Base-by-base conservation (phyloP, 164 flowering plant species). In the Cinnamomum chago region DNA sequence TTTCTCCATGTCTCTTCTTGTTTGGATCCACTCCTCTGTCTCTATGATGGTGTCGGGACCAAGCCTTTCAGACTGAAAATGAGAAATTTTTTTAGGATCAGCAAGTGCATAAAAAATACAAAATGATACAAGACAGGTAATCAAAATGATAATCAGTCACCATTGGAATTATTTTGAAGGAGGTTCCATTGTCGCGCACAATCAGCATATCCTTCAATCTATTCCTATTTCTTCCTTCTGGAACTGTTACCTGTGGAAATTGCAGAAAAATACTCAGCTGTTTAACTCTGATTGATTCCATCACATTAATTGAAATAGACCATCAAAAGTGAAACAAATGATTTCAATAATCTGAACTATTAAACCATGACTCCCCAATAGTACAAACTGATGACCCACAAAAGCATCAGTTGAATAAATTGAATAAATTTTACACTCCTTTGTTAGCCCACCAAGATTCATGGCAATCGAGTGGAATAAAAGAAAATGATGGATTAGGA, bases 1-100 rank as follows among this genome's bases (percentile, higher is more conserved):
- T 72, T 83, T 90, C 81, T 95, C 99, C 95, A 95, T 92, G 52
- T 92, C 99, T 76, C 84, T 79, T 78, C 99, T 84, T 40, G 82
- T 86, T 77, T 83, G 84, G 70, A 72, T 74, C 99, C 99, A 95
- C 72, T 95, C 99, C 84, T 90, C 94, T 83, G 77, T 90, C 80
- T 92, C 89, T 70, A 93, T 90, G 50, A 93, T 90, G 7, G 92
- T 87, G 35, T 92, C 85, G 2, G 97, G 92, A 73, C 89, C 92
- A 18, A 88, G 96, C 82, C 85, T 86, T 82, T 93, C 83, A 72
- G 83, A 87, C 99, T 95, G 82, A 28, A 75, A 52, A 17, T 50
- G 27, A 3, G 50, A 65, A 58, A 17, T 62, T 1, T 65, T 69
- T 1, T 30, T 20, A 40, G 35, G 72, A 70, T 77, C 73, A 79